Base-by-base conservation (phyloP, 2,329 filamentous ascomycete genomes). In the Claviceps sp. region DNA sequence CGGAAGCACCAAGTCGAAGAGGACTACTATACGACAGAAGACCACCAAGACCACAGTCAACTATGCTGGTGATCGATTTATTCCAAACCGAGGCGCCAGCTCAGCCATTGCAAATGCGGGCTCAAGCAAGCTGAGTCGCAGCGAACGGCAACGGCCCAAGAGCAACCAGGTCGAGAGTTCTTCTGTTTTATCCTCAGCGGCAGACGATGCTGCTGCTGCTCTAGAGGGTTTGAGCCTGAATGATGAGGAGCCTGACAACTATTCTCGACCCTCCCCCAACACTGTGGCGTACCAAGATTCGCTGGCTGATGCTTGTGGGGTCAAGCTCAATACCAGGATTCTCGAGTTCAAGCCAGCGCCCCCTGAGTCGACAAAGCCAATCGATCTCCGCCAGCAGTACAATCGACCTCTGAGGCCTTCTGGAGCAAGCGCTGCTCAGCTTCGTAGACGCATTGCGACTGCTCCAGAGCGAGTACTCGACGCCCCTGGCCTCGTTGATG, bases 311-410 rank as follows among this genome's bases (percentile, higher is more conserved):
- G 91, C 91, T 48, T 97, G 91, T 67, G 93, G 90, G 53, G 89
- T 98, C 56, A 91, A 83, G 64, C 80, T 95, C 56, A 95, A 90
- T 75, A 94, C 90, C 52, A 87, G 93, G 56, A 98, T 98, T 61
- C 85, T 98, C 50, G 87, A 93, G 55, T 98, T 96, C 79, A 98
- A 98, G 82, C 93, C 93, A 51, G 89, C 91, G 2, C 81, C 93
- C n/a, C 93, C 93, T 4, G 93, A 97, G 73, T 97, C 93, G 6
- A 95, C 90, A 38, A 96, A 95, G 78, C 93, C 93, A 39, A 95
- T 98, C 65, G 93, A 98, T 67, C 84, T 98, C 56, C 86, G 93
- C 54, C 88, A 93, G 56, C 93, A 98, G 68, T 98, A 98, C 80
- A 98, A 97, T 77, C 84, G 93, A 56, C 93, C 93, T 39, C 78